phyloP scores from a whole-genome alignment of 2,329 filamentous ascomycete species.

The Orbilia blumenaviensis region DNA sequence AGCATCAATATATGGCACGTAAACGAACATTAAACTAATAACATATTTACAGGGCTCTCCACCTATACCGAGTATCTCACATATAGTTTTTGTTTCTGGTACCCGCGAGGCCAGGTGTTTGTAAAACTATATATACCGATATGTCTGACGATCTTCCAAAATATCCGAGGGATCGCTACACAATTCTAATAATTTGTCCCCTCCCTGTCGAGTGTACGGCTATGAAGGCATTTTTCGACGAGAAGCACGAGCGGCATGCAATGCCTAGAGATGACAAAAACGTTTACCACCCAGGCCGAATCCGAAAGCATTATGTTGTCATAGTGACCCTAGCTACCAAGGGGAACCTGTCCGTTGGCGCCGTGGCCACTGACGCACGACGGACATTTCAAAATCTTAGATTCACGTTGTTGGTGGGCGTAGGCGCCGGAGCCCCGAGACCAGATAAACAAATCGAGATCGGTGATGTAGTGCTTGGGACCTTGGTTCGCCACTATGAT shows the following conservation, averaged over 20 bases:
- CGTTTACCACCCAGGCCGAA: background rate
- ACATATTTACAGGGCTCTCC: background rate
- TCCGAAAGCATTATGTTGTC: background rate
- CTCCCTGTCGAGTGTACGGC: background rate
- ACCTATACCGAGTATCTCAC: background rate
- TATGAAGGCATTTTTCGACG: background rate
- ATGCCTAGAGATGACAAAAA: background rate
- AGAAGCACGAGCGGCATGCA: background rate
- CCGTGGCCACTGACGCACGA: background rate
- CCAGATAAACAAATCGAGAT: background rate
- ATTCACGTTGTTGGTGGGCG: background rate
- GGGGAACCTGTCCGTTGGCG: background rate
- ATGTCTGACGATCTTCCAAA: background rate
- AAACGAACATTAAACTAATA: background rate
- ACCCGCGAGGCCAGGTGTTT: background rate
- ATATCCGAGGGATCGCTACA: background rate
- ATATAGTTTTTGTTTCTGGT: background rate
- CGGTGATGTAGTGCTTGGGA: background rate
- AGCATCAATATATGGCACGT: too few relatives aligned
- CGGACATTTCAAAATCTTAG: background rate
- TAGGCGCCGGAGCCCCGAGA: background rate
- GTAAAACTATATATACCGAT: background rate
- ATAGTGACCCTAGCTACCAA: background rate
- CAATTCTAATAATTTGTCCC: background rate
- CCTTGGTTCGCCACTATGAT: background rate